Evolutionary conservation across 2,329 filamentous ascomycete genomes (phyloP), one percentile per base, ranked within the genome.

Genomic region (Plectosphaerella plurivora): DNA sequence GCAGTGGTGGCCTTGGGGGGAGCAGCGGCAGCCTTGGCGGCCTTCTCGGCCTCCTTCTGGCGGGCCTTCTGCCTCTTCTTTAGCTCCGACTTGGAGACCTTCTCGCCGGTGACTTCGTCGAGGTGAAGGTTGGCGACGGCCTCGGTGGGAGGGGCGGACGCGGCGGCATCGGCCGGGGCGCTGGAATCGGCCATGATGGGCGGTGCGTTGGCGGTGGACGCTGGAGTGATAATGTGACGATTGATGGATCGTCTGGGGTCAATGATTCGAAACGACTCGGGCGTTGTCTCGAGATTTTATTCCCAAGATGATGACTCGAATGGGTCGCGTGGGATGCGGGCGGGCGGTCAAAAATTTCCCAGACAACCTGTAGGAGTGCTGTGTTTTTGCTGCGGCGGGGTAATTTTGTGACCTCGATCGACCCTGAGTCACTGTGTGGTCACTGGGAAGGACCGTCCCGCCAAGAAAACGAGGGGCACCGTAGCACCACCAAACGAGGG

Each of bases 31-130:
- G 85, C 88, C 79, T 91, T 93, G 75, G 91, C 85, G 62, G 85
- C 85, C 87, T 96, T 97, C 76, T 91, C 89, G 61, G 88, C 88
- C 56, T 95, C 91, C 72, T 83, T 85, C 71, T 93, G 84, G 60
- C 93, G 87, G 68, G 87, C 81, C 89, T 99, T 99, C 77, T 92
- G 84, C 65, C 93, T 86, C 78, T 90, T 93, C 90, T 99, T 99
- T 70, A 97, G 78, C 75, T 92, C 87, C 15, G 85, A 83, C 84
- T 92, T 92, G 75, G 88, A 92, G 55, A 88, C 69, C 71, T 73
- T 86, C 76, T 99, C 94, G 64, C 94, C 94, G 14, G 94, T 97
- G 58, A 92, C 90, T 66, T 95, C 90, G 71, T 99, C 94, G 49
- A 94, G 82, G 71, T 92, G 82, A 61, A 96, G 80, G 74, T 93